Evolutionary conservation across 2,329 filamentous ascomycete species (phyloP), one percentile per base, ranked within the genome.

Genomic region (Sarocladiaceae sp.): DNA sequence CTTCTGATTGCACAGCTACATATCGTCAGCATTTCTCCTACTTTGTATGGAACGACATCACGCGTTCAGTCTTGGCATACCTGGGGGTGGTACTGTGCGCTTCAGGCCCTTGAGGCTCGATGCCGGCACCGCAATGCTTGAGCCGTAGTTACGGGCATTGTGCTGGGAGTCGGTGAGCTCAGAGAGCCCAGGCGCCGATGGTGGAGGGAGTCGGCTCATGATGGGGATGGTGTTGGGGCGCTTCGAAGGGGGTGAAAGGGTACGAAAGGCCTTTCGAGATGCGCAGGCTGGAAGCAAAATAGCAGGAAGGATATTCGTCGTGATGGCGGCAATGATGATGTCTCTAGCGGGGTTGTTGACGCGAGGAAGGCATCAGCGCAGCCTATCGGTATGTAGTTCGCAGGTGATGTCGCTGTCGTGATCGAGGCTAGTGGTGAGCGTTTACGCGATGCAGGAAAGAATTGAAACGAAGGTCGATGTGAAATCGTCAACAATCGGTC

Each of bases 91-190:
- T 12, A 71, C 66, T 52, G 72, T 72, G 57, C 82, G 77, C 68
- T 86, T 86, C 55, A 77, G 52, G 12, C 68, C 70, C 55, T 73
- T 72, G 18, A 57, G 50, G 5, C 40, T 44, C 3, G 60, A 53
- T n/a, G 72, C 63, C 11, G 71, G 67, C 29, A 72, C 67, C 70
- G 70, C 0, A 72, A 63, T 2, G 68, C 64, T 48, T 75, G 44
- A 48, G 26, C 44, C 44, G 17, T 48, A 48, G 26, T 48, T 48
- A 49, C 81, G 77, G 39, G 75, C 66, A 62, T 86, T 86, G 66
- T 70, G 73, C 60, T 85, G 79, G n/a, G 82, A 83, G 7, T 83
- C 78, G 60, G 71, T 76, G 58, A 82, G 77, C 60, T 84, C 81
- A 10, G 73, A 66, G 15, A 84, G 72, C 3, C 69, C 68, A 12